Conservation (phyloP, 108 stramenopile species). For the Pinguiococcus pyrenoidosus region DNA sequence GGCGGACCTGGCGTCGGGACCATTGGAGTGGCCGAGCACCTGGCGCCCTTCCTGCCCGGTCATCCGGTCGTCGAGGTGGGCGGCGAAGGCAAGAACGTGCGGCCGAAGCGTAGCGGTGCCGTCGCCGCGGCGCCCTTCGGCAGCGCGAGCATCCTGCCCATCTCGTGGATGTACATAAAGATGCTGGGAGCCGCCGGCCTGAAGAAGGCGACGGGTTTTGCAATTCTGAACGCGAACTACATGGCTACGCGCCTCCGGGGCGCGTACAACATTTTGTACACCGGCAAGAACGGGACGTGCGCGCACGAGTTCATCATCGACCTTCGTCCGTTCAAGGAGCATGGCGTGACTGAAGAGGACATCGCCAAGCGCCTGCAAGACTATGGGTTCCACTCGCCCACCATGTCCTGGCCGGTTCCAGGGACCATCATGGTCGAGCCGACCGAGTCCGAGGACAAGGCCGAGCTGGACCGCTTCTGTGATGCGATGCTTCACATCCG, state of each 20-base stretch:
- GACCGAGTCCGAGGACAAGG: slow-evolving; percentile 92
- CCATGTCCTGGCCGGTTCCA: slow-evolving; percentile 98
- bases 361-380: slow-evolving; percentile 91
- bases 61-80: slow-evolving; percentile 46
- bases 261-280: slow-evolving; percentile 73
- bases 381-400: slow-evolving; percentile 97
- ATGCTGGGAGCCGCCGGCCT: slow-evolving; percentile 88
- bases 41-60: slow-evolving; percentile 94
- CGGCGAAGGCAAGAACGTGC: slow-evolving; percentile 29
- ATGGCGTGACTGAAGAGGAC: slow-evolving; percentile 86
- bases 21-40: slow-evolving; percentile 83
- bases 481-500: slow-evolving; percentile 94
- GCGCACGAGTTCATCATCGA: slow-evolving; percentile 99
- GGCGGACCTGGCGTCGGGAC: slow-evolving; percentile 95
- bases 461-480: slow-evolving; percentile 87
- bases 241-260: slow-evolving; percentile 83
- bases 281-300: slow-evolving; percentile 88
- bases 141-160: slow-evolving; percentile 92
- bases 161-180: slow-evolving; percentile 99
- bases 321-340: slow-evolving; percentile 75
- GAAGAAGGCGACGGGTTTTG: slow-evolving; percentile 53
- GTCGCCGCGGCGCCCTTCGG: slow-evolving; percentile 89
- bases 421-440: slow-evolving; percentile 98
- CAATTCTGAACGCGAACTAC: slow-evolving; percentile 99
- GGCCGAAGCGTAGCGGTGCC: slow-evolving; percentile 44